Evolutionary conservation across 352 stramenopile genomes (phyloP).

Genomic region (Pythium insidiosum): DNA sequence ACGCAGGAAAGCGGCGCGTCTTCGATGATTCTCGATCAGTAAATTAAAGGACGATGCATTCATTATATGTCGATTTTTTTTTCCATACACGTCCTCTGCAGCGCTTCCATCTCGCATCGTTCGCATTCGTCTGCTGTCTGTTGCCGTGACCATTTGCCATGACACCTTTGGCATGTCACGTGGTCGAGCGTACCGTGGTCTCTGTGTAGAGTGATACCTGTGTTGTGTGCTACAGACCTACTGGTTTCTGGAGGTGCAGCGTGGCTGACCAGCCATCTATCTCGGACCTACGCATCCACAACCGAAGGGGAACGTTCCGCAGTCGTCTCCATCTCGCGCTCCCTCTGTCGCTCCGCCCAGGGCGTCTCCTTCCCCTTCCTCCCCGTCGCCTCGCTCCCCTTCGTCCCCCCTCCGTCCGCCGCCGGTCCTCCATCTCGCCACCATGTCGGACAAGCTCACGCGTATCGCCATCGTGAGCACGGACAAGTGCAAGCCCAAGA

Average conservation of each 20-base stretch:
- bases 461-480: slow-evolving; percentile 98
- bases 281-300: background rate
- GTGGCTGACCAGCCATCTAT: slow-evolving; percentile 18
- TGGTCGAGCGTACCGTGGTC: no score
- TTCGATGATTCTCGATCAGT: slow-evolving; percentile 85
- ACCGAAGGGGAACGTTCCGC: no score
- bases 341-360: no score
- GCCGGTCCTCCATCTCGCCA: background rate
- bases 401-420: background rate
- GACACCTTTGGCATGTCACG: no score
- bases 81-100: no score
- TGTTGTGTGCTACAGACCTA: no score
- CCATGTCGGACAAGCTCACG: slow-evolving; percentile 90
- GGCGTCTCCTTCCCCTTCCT: background rate
- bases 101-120: no score
- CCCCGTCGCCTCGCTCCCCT: background rate
- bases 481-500: slow-evolving; percentile 99
- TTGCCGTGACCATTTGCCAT: no score
- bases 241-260: slow-evolving; percentile 7
- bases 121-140: no score
- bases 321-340: no score
- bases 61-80: slow-evolving; percentile 8
- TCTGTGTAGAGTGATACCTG: no score
- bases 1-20: slow-evolving; percentile 41
- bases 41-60: slow-evolving; percentile 23